Evolutionary conservation across 805 yeast genomes (phyloP).

Genomic region (Metschnikowia shivogae): DNA sequence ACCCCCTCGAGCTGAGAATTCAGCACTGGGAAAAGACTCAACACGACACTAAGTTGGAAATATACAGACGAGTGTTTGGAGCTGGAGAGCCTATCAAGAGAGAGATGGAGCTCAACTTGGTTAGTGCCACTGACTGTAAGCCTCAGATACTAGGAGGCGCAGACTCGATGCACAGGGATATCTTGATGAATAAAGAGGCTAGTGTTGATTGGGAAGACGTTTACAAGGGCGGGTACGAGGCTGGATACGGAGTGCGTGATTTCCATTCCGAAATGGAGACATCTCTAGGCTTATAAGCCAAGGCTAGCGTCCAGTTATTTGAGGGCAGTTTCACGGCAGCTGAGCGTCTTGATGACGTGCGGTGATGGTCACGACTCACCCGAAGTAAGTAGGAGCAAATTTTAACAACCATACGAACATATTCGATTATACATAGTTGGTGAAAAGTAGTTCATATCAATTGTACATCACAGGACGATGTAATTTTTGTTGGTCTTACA

Average conservation of each 20-base stretch:
- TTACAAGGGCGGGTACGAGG: conserved; percentile 55
- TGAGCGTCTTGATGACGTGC: neutral
- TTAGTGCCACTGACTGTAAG: conserved; percentile 63
- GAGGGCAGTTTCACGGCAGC: neutral
- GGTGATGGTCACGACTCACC: neutral
- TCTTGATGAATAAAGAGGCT: conserved; percentile 72
- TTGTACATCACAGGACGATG: no score
- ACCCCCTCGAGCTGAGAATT: conserved; percentile 79
- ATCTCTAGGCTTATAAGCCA: conserved; percentile 46
- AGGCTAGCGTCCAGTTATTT: no score
- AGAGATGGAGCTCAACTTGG: conserved; percentile 80
- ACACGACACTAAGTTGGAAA: conserved; percentile 64
- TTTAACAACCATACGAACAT: neutral
- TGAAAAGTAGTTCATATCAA: neutral
- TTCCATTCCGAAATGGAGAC: conserved; percentile 75
- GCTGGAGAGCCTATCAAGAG: conserved; percentile 91
- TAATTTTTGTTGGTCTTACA: neutral
- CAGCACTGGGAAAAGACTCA: conserved; percentile 78
- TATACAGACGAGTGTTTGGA: conserved; percentile 80
- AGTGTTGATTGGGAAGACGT: conserved; percentile 92
- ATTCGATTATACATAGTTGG: no score
- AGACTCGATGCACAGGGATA: conserved; percentile 65
- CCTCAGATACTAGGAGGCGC: conserved; percentile 62
- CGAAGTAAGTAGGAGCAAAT: neutral
- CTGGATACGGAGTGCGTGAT: conserved; percentile 40